Percentiles rank a stretch among this genome's conserved stretches.
These are phyloP conservation scores for Termitomyces bulborhizus DNA, from an alignment of 768 basidiomycete species.

Conservation along the genomic window DNA sequence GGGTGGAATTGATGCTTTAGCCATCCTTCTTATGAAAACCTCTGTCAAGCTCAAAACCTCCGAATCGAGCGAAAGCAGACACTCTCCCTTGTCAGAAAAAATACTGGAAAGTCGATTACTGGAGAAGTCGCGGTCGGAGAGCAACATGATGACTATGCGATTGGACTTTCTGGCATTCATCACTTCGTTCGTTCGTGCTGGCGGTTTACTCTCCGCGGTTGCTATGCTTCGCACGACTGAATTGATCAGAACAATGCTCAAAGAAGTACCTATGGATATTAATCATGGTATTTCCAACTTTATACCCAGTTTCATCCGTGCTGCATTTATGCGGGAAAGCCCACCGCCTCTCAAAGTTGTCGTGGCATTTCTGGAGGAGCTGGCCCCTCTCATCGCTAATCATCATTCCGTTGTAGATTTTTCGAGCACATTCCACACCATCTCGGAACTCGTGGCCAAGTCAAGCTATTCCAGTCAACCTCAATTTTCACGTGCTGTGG, in stretches of 20 bases:
- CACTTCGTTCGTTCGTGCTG: conserved; percentile 40
- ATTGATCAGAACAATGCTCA: conserved; percentile 49
- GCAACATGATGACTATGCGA: conserved; percentile 53
- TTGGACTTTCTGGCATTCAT: conserved; percentile 59
- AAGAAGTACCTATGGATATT: conserved; percentile 37
- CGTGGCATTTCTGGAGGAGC: conserved; percentile 43
- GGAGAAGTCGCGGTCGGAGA: conserved; percentile 41
- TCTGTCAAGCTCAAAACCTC: conserved; percentile 37
- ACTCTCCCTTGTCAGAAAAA: conserved; percentile 18
- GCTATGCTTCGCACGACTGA: conserved; percentile 44
- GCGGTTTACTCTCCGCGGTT: conserved; percentile 39
- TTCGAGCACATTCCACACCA: conserved; percentile 46
- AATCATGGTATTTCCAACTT: conserved; percentile 41
- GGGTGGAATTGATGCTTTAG: conserved; percentile 67
- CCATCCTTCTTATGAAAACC: conserved; percentile 43
- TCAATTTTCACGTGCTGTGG: conserved; percentile 40
- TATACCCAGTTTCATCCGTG: conserved; percentile 44
- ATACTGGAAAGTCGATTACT: conserved; percentile 28
- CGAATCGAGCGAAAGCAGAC: conserved; percentile 25
- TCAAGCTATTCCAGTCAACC: conserved; percentile 46
- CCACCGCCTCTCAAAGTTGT: conserved; percentile 42
- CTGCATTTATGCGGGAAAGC: conserved; percentile 41
- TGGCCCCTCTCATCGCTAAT: conserved; percentile 49
- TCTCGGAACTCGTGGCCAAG: conserved; percentile 39
- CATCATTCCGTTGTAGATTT: conserved; percentile 49